Evolutionary conservation across 2,329 filamentous ascomycete genomes (phyloP), one percentile per base, ranked within the genome.

Genomic region (Teratosphaeria gauchensis): DNA sequence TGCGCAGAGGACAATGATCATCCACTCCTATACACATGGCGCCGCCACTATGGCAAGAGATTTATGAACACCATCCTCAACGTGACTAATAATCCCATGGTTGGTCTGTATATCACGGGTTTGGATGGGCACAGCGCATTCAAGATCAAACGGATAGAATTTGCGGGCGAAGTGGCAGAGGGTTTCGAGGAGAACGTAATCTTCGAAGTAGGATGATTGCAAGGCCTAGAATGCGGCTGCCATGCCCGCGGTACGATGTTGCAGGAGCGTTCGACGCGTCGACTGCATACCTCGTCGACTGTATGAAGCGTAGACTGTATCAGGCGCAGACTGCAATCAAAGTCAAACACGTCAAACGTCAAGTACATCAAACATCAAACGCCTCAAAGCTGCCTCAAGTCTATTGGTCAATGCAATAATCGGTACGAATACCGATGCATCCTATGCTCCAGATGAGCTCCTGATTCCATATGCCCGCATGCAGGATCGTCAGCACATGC

Each of bases 1-100:
- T 14, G 19, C 8, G 21, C 59, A 64, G 57, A 59, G 48, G 7
- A 66, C 63, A 0, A 54, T 67, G 21, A 63, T 66, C 54, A 53
- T 67, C n/a, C 60, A 67, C 33, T 28, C 32, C n/a, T 59, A 62
- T 58, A 32, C 33, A 11, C 30, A 28, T 28, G 46, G 54, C 12
- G 33, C 19, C 4, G 33, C 14, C 2, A 35, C 28, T 11, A 6
- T 60, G 59, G 11, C 48, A 33, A 21, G 55, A 3, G 57, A 56
- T n/a, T n/a, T 35, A 54, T 59, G 16, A 31, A 56, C 31, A 59
- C 57, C 8, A 53, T 61, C n/a, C 30, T 58, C 56, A 51, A 21
- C 32, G 7, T 46, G 14, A 12, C 19, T 31, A 32, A 57, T 7
- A 51, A 61, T 24, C 28, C 46, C 4, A 59, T 61, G 38, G 59